phyloP scores from a whole-genome alignment of 306 rosid genomes.

The Lagenaria siceraria region DNA sequence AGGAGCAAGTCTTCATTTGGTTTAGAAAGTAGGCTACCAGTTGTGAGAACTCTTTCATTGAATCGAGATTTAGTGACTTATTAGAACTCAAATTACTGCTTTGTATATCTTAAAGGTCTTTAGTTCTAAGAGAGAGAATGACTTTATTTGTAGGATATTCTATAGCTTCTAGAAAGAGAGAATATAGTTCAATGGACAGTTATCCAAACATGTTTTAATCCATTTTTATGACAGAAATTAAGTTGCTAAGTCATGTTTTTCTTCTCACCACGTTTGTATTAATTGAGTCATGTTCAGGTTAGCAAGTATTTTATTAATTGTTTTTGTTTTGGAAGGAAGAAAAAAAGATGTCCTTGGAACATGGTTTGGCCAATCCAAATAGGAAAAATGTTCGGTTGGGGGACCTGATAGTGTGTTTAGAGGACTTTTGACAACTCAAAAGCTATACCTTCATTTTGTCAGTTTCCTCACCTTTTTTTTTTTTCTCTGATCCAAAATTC shows the following conservation, averaged over 20 bases:
- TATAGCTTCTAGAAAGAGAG: background rate
- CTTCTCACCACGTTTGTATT: background rate
- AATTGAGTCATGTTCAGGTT: background rate
- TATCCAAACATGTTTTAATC: background rate
- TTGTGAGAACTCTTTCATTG: background rate
- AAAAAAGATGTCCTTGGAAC: background rate
- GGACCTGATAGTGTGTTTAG: background rate
- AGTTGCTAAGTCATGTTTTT: too few relatives aligned
- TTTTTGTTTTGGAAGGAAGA: background rate
- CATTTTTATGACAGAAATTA: too few relatives aligned
- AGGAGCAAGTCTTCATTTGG: background rate
- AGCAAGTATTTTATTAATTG: background rate
- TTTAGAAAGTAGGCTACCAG: background rate
- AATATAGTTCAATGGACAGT: too few relatives aligned
- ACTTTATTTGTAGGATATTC: background rate
- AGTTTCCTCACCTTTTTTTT: background rate
- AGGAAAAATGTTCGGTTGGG: background rate
- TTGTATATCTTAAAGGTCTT: background rate
- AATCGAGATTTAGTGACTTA: background rate
- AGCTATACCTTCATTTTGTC: background rate
- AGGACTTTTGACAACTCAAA: constrained; percentile 8
- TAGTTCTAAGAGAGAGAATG: background rate
- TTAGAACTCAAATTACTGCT: background rate
- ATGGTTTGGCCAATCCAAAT: background rate
- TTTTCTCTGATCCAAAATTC: background rate